Conservation (phyloP, 192 early-diverging fungal species). For the Entomortierella lignicola region DNA sequence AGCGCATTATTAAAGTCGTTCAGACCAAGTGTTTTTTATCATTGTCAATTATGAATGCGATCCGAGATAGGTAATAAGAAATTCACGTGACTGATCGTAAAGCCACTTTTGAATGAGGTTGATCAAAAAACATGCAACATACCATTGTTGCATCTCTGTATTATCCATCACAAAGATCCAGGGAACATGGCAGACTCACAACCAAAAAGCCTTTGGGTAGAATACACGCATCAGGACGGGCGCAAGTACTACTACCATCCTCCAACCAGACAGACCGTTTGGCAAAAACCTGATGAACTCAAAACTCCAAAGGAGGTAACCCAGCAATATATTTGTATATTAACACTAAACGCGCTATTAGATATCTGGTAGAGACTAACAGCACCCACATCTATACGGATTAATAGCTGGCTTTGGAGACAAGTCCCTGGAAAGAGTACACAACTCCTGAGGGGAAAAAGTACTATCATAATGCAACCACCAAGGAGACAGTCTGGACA, state of each 20-base stretch:
- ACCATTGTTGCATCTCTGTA: not conserved
- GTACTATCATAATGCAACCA: slow-evolving; percentile 86
- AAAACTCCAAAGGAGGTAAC: slow-evolving; percentile 79
- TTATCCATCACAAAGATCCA: not conserved
- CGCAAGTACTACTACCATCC: slow-evolving; percentile 89
- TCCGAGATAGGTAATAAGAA: too few species aligned
- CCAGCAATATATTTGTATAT: not conserved
- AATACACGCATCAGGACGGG: slow-evolving; percentile 84
- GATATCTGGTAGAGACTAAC: not conserved
- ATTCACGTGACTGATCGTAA: not conserved
- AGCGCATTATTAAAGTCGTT: too few species aligned
- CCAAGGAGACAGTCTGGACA: slow-evolving; percentile 89
- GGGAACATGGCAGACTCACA: slow-evolving; percentile 19
- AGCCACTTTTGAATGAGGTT: not conserved
- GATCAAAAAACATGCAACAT: slow-evolving; percentile 11
- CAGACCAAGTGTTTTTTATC: too few species aligned
- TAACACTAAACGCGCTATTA: not conserved
- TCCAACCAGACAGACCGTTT: slow-evolving; percentile 79
- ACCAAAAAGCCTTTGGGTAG: slow-evolving; percentile 72
- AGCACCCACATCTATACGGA: not conserved
- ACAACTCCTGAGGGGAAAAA: slow-evolving; percentile 78
- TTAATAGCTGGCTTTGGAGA: slow-evolving; percentile 63
- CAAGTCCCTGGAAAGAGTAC: slow-evolving; percentile 88
- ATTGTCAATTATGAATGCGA: too few species aligned
- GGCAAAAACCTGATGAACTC: slow-evolving; percentile 96